Evolutionary conservation across 192 early-diverging fungal genomes (phyloP).

Genomic region (Entomortierella parvispora): DNA sequence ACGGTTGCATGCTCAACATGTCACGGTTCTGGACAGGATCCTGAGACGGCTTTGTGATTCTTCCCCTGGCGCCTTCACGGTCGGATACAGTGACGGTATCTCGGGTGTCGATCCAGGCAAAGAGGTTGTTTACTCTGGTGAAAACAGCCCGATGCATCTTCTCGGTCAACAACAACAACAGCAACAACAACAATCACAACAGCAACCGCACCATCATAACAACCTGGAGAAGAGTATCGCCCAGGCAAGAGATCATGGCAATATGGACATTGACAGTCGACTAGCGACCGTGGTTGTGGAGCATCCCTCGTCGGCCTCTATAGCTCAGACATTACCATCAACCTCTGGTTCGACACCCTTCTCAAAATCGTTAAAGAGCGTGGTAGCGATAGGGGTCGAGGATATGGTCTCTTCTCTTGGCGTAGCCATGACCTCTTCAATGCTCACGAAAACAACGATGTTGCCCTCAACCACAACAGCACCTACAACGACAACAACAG

Average conservation of each 20-base stretch:
- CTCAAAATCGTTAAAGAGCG: not conserved
- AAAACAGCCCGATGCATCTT: slow-evolving; percentile 1
- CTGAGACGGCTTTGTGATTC: slow-evolving; percentile 35
- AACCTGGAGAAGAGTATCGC: slow-evolving; percentile 26
- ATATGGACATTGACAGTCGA: slow-evolving; percentile 12
- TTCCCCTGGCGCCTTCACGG: slow-evolving; percentile 34
- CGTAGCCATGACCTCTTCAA: too few species aligned
- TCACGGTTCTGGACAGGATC: slow-evolving; percentile 23
- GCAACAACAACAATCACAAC: slow-evolving; percentile 2
- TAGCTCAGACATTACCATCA: not conserved
- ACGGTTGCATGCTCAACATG: slow-evolving; percentile 22
- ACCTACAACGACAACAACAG: not conserved
- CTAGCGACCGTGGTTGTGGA: slow-evolving; percentile 27
- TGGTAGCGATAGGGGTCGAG: too few species aligned
- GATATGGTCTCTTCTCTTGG: too few species aligned
- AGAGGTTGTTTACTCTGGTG: slow-evolving; percentile 36
- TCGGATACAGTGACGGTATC: slow-evolving; percentile 34
- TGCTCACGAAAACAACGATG: too few species aligned
- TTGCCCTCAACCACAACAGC: too few species aligned
- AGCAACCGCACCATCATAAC: not conserved
- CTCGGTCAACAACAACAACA: not conserved
- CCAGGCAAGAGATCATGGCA: slow-evolving; percentile 4
- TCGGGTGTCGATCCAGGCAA: slow-evolving; percentile 37
- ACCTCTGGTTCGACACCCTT: not conserved
- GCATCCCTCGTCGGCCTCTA: slow-evolving; percentile 1